phyloP scores from a whole-genome alignment of 305 asterid genomes.

The Fraxinus floribunda region DNA sequence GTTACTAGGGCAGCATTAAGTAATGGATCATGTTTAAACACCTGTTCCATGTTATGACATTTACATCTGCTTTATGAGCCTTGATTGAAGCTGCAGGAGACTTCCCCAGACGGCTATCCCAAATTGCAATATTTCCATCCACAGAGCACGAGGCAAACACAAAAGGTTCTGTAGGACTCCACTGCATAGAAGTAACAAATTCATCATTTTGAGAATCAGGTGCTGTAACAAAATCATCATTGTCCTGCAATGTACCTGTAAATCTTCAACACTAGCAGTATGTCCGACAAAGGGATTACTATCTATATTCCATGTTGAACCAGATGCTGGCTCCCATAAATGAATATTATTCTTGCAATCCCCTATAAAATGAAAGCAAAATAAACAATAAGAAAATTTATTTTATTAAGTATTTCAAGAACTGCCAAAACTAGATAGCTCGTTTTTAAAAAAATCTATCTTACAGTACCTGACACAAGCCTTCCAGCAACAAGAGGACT shows the following conservation, averaged over 20 bases:
- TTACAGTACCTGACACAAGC: conserved; percentile 65
- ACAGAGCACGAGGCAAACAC: conserved; percentile 95
- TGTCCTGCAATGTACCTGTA: conserved; percentile 48
- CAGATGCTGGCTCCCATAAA: conserved; percentile 88
- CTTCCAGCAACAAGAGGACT: conserved; percentile 88
- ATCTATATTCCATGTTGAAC: conserved; percentile 74
- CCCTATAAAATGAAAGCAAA: conserved; percentile 43
- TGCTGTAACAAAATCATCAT: not conserved
- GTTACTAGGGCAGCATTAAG: not conserved
- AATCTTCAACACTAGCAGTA: conserved; percentile 83
- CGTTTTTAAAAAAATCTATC: not conserved
- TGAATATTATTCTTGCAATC: conserved; percentile 80
- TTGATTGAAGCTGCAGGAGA: conserved; percentile 71
- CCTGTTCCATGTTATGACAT: conserved; percentile 97
- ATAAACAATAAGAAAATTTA: not conserved
- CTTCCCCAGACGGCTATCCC: conserved; percentile 85
- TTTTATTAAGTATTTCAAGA: not conserved
- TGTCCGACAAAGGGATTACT: conserved; percentile 78
- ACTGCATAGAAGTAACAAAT: conserved; percentile 41
- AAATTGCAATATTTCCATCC: conserved; percentile 72
- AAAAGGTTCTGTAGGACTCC: conserved; percentile 85
- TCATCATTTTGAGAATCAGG: not conserved
- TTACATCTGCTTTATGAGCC: conserved; percentile 90
- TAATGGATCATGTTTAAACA: conserved; percentile 19
- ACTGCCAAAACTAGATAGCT: not conserved